Evolutionary conservation across 768 basidiomycete species (phyloP).

Genomic region (Auriscalpium microsporum): DNA sequence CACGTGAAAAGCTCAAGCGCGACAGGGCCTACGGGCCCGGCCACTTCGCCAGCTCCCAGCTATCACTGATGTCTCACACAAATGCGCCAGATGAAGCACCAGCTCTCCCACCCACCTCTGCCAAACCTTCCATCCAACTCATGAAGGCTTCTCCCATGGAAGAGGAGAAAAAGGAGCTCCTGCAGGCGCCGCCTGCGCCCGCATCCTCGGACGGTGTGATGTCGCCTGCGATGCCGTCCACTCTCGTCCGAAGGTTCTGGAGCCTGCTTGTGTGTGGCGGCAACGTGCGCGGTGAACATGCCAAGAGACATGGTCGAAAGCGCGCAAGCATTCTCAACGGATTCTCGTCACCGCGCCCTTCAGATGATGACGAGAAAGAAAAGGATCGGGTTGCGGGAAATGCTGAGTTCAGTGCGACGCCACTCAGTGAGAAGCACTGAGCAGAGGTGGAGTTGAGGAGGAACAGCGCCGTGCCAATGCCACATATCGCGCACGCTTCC

Average conservation of each 20-base stretch:
- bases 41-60: slow-evolving; percentile 87
- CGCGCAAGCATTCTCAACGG: slow-evolving; percentile 8
- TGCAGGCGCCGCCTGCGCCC: slow-evolving; percentile 19
- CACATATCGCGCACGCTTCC: slow-evolving; percentile 47
- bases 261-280: slow-evolving; percentile 8
- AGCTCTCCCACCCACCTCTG: slow-evolving; percentile 11
- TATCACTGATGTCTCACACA: slow-evolving; percentile 36
- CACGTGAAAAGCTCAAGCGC: slow-evolving; percentile 90
- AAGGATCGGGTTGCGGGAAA: slow-evolving; percentile 11
- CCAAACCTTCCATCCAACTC: slow-evolving; percentile 15
- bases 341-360: slow-evolving; percentile 7
- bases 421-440: slow-evolving; percentile 13
- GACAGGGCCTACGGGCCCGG: slow-evolving; percentile 91
- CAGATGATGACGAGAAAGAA: slow-evolving; percentile 1
- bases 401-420: slow-evolving; percentile 12
- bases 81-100: slow-evolving; percentile 11
- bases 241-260: slow-evolving; percentile 20
- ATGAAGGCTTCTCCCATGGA: slow-evolving; percentile 19
- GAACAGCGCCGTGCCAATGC: slow-evolving; percentile 12
- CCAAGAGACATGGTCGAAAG: slow-evolving; percentile 3
- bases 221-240: slow-evolving; percentile 3
- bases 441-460: slow-evolving; percentile 11
- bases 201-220: slow-evolving; percentile 7
- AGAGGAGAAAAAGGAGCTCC: slow-evolving; percentile 23
- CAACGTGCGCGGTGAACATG: slow-evolving; percentile 13